Evolutionary conservation across 2,329 filamentous ascomycete genomes (phyloP), one percentile per base, ranked within the genome.

Genomic region (Xylaria sp.): DNA sequence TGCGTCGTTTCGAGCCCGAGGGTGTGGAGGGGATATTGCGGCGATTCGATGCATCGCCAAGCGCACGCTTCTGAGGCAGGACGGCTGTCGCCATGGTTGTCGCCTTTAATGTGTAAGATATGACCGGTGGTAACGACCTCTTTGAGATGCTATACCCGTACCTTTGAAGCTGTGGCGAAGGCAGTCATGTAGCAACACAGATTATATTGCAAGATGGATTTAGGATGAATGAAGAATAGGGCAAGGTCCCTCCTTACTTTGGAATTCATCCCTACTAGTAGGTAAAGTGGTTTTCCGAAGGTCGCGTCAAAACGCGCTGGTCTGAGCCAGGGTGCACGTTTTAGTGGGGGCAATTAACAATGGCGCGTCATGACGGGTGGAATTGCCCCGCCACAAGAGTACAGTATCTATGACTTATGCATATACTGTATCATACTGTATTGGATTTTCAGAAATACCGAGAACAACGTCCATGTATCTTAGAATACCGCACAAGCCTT

Each of bases 1-100:
- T 97, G 72, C 93, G 88, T 82, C 96, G 97, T 86, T 98, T 98
- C 61, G 88, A 82, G 1, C 89, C 82, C 3, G 82, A 78, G 2
- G 85, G 83, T 18, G 90, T 88, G 0, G 87, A 83, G 71, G 87
- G 78, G 67, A 89, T 84, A 76, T 91, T 92, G 75, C 86, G 87
- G 69, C 88, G 87, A 76, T 87, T 91, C 67, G 89, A 88, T 69
- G 88, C 84, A 77, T 94, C 91, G 73, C 87, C 89, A 58, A 94
- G 84, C 75, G 91, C 89, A 77, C 92, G 89, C 83, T 94, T 94
- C 81, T 92, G 89, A 64, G 91, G 89, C 65, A 90, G 80, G 69
- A 86, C 78, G 70, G 83, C 79, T 69, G 84, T 81, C 72, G 85
- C 80, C 86, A 88, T 88, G 75, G 66, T 72, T 71, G 63, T 52